Base-by-base conservation (phyloP, 1,284 basidiomycete genomes). In the Ustilago crameri region DNA sequence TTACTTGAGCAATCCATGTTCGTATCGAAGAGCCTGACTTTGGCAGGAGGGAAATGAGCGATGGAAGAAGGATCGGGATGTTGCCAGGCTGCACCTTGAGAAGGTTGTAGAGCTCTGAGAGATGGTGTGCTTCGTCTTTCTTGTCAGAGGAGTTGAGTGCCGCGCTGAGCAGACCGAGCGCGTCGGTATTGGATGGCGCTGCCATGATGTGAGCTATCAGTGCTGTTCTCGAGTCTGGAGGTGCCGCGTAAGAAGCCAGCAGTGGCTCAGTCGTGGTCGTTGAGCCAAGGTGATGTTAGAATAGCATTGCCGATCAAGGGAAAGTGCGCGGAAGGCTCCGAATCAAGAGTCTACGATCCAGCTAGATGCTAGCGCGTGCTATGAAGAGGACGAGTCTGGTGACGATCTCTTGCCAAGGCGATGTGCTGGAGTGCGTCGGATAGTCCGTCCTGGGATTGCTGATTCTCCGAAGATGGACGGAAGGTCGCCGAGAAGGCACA, bases 1-100 rank as follows among this genome's bases (percentile, higher is more conserved):
- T 72, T 47, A 80, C 72, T 34, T 76, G 64, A 23, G 66, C 69
- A 35, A 81, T 75, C 79, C 79, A 81, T 48, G 49, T 51, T 53
- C 64, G 68, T 18, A 78, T 42, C 5, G 53, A 49, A 18, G 61
- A 49, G 51, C 63, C 50, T 17, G 72, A 57, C 37, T 70, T 59
- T 14, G 70, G 62, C 9, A 80, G 44, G 37, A 80, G 64, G 18
- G 61, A 61, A 22, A 77, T 61, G 26, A 80, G 61, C 18, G 59
- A 74, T 20, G 75, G 76, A 10, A 79, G 43, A 7, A 80, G 63
- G 52, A 74, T 75, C 10, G 72, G 69, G 10, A 80, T 60, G 58
- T 76, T 79, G 57, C 75, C 75, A 8, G 78, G 78, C 50, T 76
- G 73, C 26, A 65, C 34, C 44, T 72, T 63, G 60, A 80, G 69